A percentile compares a stretch with the other conserved stretches of the same genome.
phyloP scores from a whole-genome alignment of 306 rosid genomes.

The Dalbergia cultrata region DNA sequence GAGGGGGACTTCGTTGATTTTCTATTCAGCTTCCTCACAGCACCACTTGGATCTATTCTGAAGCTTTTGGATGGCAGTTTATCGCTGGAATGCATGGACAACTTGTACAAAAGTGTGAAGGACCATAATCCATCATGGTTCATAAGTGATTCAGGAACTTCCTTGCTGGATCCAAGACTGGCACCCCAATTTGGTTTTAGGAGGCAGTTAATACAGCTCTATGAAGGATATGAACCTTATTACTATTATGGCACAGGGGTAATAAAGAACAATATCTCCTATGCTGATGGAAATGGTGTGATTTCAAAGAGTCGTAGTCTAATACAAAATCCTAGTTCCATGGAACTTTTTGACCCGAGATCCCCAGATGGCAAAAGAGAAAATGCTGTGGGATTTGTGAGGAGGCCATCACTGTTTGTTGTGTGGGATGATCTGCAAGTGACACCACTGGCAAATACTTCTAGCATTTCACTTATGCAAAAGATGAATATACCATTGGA shows the following conservation, averaged over 20 bases:
- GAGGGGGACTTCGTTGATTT: conserved; percentile 50
- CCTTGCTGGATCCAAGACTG: conserved; percentile 15
- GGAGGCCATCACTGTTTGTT: conserved; percentile 47
- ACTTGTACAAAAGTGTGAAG: conserved; percentile 48
- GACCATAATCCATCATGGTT: conserved; percentile 30
- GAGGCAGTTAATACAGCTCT: conserved; percentile 33
- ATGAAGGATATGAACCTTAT: conserved; percentile 19
- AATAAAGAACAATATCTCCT: conserved; percentile 15
- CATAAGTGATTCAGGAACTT: conserved; percentile 4
- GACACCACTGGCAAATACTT: conserved; percentile 35
- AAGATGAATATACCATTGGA: conserved; percentile 47
- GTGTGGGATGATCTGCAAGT: conserved; percentile 51
- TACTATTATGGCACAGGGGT: conserved; percentile 44
- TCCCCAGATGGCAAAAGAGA: conserved; percentile 33
- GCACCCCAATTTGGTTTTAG: conserved; percentile 37
- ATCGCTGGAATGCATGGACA: conserved; percentile 38
- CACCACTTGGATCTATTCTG: conserved; percentile 43
- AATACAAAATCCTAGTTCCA: not conserved
- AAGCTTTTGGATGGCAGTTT: conserved; percentile 27
- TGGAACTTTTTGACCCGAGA: conserved; percentile 48
- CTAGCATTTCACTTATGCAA: conserved; percentile 46
- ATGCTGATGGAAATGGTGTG: conserved; percentile 20
- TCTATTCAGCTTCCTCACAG: conserved; percentile 45
- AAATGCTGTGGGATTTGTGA: conserved; percentile 42
- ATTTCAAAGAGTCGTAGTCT: conserved; percentile 14